These are phyloP conservation scores for Tulasnella sp. DNA, from an alignment of 768 basidiomycete genomes.

Conservation along the genomic window DNA sequence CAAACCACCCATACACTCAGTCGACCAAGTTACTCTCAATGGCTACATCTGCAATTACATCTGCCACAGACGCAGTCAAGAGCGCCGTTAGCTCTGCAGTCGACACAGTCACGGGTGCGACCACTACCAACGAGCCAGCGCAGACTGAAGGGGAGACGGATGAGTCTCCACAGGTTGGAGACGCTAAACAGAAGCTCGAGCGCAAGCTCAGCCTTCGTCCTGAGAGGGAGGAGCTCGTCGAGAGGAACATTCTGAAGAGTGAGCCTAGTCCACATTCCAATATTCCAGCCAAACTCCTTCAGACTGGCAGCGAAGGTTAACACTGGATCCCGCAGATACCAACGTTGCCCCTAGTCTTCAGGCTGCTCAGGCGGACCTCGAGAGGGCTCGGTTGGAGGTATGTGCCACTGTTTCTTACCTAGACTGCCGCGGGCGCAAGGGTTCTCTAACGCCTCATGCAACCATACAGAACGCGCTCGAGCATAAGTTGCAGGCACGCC, in stretches of 20 bases:
- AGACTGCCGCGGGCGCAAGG: background rate
- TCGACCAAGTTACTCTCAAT: background rate
- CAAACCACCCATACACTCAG: background rate
- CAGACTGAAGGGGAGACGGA: background rate
- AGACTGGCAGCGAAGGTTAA: background rate
- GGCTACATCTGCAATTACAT: background rate
- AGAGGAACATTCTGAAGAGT: constrained; percentile 62
- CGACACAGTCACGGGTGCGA: background rate
- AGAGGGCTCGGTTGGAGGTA: constrained; percentile 62
- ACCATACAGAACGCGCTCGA: constrained; percentile 57
- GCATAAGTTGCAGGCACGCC: constrained; percentile 54
- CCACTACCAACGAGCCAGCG: background rate
- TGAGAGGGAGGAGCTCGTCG: constrained; percentile 57
- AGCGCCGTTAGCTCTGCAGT: background rate
- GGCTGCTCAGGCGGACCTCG: constrained; percentile 55
- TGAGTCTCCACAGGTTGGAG: background rate
- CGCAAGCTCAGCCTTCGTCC: constrained; percentile 52
- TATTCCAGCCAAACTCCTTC: background rate
- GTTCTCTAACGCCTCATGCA: constrained; percentile 5
- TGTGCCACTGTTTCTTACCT: constrained; percentile 25
- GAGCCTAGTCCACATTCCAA: constrained; percentile 31
- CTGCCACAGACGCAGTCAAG: background rate
- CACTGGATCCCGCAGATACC: constrained; percentile 45
- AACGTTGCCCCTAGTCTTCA: constrained; percentile 58
- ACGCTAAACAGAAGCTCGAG: constrained; percentile 44